Base-by-base conservation (phyloP, 2,329 filamentous ascomycete genomes). In the Parastagonospora nodorum region DNA sequence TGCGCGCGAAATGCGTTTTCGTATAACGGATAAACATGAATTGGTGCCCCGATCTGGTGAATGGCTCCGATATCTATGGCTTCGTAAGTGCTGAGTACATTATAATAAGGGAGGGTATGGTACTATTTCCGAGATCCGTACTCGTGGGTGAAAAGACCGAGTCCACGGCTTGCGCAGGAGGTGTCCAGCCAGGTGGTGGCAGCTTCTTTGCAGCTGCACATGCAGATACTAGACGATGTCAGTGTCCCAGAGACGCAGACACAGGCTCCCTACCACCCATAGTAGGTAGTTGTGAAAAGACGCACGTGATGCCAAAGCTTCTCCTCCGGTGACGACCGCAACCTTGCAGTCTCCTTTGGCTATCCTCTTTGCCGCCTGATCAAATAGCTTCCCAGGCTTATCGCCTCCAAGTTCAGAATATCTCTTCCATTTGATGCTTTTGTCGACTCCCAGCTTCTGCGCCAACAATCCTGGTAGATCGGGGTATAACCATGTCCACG, bases 11-110 rank as follows among this genome's bases (percentile, higher is more conserved):
- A 84, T 0, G 73, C 83, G 55, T 86, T 87, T 57, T 88, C 86
- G 59, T 87, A 88, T 0, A 89, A 63, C 0, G 86, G 85, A 59
- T 89, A 89, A 0, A 88, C 76, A 29, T 89, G 86, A 9, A 88
- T 85, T 0, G 86, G 85, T 0, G 82, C 76, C 0, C 85, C 85
- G 9, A 88, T 80, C 2, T 75, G 75, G 59, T 88, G 85, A 2
- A 74, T 73, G 1, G 80, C 78, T 1, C 83, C 85, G 10, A 84
- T 63, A 59, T 82, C 83, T 86, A 51, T 33, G 7, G 41, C 0
- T 24, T 35, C 19, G 55, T 63, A 43, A 64, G 60, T 41, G n/a
- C 19, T 9, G 55, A 57, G 7, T 57, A 45, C 27, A 28, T 8
- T 27, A 53, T 42, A 49, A 44, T 51, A 44, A 66, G 50, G 38